Base-by-base conservation (phyloP, 2,329 filamentous ascomycete genomes). In the Zymoseptoria passerinii region DNA sequence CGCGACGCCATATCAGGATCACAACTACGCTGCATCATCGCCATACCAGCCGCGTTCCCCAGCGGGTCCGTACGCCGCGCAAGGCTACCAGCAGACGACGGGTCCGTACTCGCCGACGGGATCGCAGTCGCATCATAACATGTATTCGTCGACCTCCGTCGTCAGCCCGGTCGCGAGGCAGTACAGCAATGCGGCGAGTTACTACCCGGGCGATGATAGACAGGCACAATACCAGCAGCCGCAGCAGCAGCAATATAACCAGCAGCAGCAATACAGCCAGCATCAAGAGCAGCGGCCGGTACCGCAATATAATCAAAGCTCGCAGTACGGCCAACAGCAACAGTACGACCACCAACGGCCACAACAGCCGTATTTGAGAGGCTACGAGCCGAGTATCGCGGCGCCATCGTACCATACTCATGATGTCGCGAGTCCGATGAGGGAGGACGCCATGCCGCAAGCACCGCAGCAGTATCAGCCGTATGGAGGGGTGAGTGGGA, bases 1-100 rank as follows among this genome's bases (percentile, higher is more conserved):
- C 50, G 66, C 67, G 1, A 60, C 54, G 1, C 67, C 67, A 2
- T 67, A 70, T 29, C 62, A 67, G 35, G 63, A 69, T 48, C 66
- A 67, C 54, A 23, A 23, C 59, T 64, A n/a, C 57, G 60, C 28
- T 63, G 53, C 35, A 7, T 44, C 35, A 16, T n/a, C 52, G n/a
- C 19, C 19, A 28, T 55, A 62, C 44, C 59, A 59, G 20, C 61
- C 61, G 53, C 63, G 63, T 48, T 35, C 51, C 23, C 28, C 58
- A 19, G 51, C 56, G 10, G 57, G 60, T 48, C 60, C 58, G 23
- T 66, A 64, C 50, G 53, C 50, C 13, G 53, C 27, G 10, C 62
- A 61, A 48, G 50, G 40, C 8, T 18, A 44, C 35, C 35, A 44
- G 35, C 35, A 44, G 35, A 44, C 44, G 28, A 10, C 48, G 2